Evolutionary conservation across 2,329 filamentous ascomycete genomes (phyloP).

Genomic region (Ophiocordyceps camponoti-floridani): DNA sequence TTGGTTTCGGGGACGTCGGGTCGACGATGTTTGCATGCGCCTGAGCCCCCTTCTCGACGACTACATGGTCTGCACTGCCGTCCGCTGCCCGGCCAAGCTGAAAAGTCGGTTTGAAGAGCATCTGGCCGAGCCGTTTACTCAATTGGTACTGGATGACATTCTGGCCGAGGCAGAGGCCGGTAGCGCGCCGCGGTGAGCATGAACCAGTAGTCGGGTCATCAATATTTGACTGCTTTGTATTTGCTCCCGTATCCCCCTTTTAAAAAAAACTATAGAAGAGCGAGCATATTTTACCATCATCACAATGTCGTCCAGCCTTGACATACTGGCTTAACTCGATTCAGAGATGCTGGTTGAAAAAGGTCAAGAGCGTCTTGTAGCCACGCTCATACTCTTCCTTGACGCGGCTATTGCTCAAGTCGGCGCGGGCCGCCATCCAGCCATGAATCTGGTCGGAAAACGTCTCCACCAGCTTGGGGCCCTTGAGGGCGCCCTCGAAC

Average conservation of each 20-base stretch:
- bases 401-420: constrained; percentile 37
- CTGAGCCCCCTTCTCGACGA: constrained; percentile 21
- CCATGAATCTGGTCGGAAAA: constrained; percentile 52
- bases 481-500: constrained; percentile 34
- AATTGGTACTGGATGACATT: constrained; percentile 22
- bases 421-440: constrained; percentile 52
- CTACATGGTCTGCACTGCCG: constrained; percentile 35
- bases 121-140: constrained; percentile 10
- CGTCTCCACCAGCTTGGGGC: constrained; percentile 43
- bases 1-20: constrained; percentile 11
- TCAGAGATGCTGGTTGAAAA: constrained; percentile 34
- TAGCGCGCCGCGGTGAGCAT: neutral
- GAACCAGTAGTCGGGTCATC: neutral
- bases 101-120: constrained; percentile 23
- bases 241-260: too few species aligned
- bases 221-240: neutral
- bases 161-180: constrained; percentile 22
- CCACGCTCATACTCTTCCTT: constrained; percentile 44
- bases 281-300: too few species aligned
- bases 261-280: too few species aligned
- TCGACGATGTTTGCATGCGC: constrained; percentile 16
- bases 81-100: constrained; percentile 11
- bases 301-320: too few species aligned
- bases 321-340: too few species aligned
- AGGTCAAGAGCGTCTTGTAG: constrained; percentile 39